Evolutionary conservation across 2,329 filamentous ascomycete genomes (phyloP), one percentile per base, ranked within the genome.

Genomic region (Teratosphaeria viscida): DNA sequence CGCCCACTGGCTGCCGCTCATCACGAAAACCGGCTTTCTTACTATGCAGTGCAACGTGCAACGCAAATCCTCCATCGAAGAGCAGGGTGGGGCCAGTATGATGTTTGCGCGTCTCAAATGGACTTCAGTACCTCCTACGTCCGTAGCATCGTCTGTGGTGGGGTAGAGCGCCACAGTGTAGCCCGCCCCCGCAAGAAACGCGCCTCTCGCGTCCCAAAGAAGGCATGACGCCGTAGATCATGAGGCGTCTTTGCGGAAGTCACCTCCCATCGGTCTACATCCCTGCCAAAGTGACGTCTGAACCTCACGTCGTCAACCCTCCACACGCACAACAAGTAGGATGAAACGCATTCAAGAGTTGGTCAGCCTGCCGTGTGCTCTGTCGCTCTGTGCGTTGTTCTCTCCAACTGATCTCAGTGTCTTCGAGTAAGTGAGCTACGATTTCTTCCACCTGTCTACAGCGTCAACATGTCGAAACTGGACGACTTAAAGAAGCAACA

Each of bases 401-500:
- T 23, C 5, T 23, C 16, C 43, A 16, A 49, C 19, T 19, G 16
- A 49, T 23, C n/a, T 19, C 19, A 23, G 19, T 49, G 8, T 23
- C 43, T 49, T 23, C 19, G 3, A n/a, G 43, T 49, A 49, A 49
- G 43, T 49, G 16, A 10, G 19, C 7, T n/a, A 23, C 37, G 19
- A 49, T 54, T 8, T 32, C 26, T 32, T 26, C 14, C 10, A 14
- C 53, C 2, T 54, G 12, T 23, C 23, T 11, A 32, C 5, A 16
- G 3, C 34, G 14, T 54, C 5, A 5, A 39, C 7, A 59, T 59
- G 57, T 59, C 57, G 16, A 34, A 32, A 8, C 35, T 59, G 11
- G 57, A 59, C 34, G 35, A 55, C n/a, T 49, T 59, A 23, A 59
- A 59, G 53, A 39, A 59, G 35, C 57, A 59, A 26, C 35, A 47